Conservation (phyloP, 495 filamentous ascomycete species). For the Trypethelium eluteriae region DNA sequence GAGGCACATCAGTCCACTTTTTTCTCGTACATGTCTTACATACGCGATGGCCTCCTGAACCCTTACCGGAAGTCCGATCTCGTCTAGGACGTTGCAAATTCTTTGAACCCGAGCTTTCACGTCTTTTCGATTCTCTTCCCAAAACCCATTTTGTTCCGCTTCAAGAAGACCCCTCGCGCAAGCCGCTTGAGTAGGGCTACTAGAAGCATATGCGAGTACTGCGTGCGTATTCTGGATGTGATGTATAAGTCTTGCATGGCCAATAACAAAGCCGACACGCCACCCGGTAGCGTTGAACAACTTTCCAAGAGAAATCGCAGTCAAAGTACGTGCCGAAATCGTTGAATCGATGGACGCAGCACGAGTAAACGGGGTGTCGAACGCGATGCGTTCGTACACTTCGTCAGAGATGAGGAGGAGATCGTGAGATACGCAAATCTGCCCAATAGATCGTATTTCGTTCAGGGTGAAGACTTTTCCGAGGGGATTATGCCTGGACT, state of each 20-base stretch:
- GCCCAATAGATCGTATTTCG: constrained; percentile 19
- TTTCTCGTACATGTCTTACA: not conserved
- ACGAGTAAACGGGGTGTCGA: constrained; percentile 10
- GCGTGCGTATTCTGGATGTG: constrained; percentile 17
- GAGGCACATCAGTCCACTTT: not conserved
- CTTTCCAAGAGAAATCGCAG: constrained; percentile 20
- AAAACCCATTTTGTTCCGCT: constrained; percentile 23
- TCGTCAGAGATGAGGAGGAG: constrained; percentile 22
- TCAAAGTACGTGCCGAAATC: constrained; percentile 18
- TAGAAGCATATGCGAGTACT: constrained; percentile 14
- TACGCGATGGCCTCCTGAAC: not conserved
- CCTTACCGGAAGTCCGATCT: constrained; percentile 13
- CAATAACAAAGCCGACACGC: constrained; percentile 23
- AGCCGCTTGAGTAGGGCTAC: constrained; percentile 21
- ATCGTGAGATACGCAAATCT: constrained; percentile 18
- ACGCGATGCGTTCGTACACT: not conserved
- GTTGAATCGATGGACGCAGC: constrained; percentile 12
- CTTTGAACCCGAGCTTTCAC: constrained; percentile 15
- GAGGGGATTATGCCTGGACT: constrained; percentile 16
- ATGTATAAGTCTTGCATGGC: constrained; percentile 16
- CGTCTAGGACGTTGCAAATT: constrained; percentile 17
- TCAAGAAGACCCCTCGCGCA: constrained; percentile 14
- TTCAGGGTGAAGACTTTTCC: constrained; percentile 21
- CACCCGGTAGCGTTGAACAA: constrained; percentile 23
- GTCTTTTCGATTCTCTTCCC: constrained; percentile 13